Conservation (phyloP, 768 basidiomycete genomes). For the Sporobolomyces phaffii region DNA sequence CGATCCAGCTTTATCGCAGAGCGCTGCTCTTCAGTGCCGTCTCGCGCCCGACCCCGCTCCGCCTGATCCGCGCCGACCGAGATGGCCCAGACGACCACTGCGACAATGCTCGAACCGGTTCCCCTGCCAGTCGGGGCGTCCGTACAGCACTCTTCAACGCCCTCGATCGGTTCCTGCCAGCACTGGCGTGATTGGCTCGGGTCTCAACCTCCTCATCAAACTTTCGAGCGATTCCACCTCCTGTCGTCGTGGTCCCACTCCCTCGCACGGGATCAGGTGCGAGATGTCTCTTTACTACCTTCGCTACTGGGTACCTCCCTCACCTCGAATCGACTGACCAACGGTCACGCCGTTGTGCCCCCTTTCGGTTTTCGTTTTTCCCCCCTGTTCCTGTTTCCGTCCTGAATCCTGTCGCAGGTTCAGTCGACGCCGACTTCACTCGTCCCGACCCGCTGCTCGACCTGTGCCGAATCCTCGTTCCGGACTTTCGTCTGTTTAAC, state of each 20-base stretch:
- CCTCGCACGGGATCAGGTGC: too few relatives aligned
- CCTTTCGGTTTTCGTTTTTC: too few relatives aligned
- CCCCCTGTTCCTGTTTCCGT: neutral
- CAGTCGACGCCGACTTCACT: constrained; percentile 48
- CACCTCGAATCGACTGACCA: too few relatives aligned
- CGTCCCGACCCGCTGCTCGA: constrained; percentile 59
- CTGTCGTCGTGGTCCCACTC: neutral
- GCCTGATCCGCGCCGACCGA: too few relatives aligned
- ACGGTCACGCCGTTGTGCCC: too few relatives aligned
- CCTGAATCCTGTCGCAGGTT: too few relatives aligned
- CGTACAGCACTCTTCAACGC: too few relatives aligned
- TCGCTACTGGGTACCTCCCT: too few relatives aligned
- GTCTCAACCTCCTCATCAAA: constrained; percentile 1
- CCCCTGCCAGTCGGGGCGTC: neutral
- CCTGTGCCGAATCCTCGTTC: neutral
- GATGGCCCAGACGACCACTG: neutral
- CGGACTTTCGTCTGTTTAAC: constrained; percentile 22
- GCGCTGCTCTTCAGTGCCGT: too few relatives aligned
- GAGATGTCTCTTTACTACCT: too few relatives aligned
- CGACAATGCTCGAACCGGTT: neutral
- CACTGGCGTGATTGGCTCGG: neutral
- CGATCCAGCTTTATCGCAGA: too few relatives aligned
- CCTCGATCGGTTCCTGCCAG: neutral
- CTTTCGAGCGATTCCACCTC: neutral
- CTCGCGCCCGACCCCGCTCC: too few relatives aligned